Percentiles rank a stretch among this genome's conserved stretches.
phyloP scores from a whole-genome alignment of 75 land plant genomes.

The Sequoia sempervirens region DNA sequence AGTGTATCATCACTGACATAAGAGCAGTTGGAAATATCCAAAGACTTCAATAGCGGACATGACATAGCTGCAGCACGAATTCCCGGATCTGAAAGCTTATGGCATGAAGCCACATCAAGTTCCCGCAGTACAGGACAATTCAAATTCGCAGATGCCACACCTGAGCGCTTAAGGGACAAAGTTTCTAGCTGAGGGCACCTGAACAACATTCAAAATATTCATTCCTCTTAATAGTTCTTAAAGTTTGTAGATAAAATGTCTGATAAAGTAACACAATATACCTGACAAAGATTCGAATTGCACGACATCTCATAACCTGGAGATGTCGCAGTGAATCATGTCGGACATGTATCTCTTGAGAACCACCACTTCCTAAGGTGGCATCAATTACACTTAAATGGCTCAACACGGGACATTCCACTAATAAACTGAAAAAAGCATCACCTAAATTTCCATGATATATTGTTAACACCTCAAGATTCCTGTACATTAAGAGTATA shows the following conservation, averaged over 20 bases:
- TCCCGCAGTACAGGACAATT: slow-evolving; percentile 60
- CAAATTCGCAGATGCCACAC: slow-evolving; percentile 74
- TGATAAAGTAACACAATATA: slow-evolving; percentile 15
- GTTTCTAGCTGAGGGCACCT: slow-evolving; percentile 82
- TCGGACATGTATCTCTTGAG: slow-evolving; percentile 66
- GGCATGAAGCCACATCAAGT: slow-evolving; percentile 82
- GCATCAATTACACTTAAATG: slow-evolving; percentile 1
- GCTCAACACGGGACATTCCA: neutral
- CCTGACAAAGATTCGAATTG: slow-evolving; percentile 81
- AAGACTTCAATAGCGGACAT: slow-evolving; percentile 63
- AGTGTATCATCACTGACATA: slow-evolving; percentile 92
- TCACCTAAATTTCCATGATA: neutral
- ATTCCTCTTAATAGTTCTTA: neutral
- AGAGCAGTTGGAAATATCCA: slow-evolving; percentile 88
- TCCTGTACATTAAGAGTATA: neutral
- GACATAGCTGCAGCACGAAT: slow-evolving; percentile 78
- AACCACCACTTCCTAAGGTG: slow-evolving; percentile 53
- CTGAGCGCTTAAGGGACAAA: slow-evolving; percentile 77
- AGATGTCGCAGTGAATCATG: slow-evolving; percentile 64
- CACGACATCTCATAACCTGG: slow-evolving; percentile 69
- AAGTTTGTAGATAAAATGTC: neutral
- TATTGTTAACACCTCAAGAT: slow-evolving; percentile 2
- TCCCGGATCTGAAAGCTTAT: slow-evolving; percentile 97
- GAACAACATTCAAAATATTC: slow-evolving; percentile 7
- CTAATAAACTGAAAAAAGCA: slow-evolving; percentile 1